Percentiles rank a stretch among this genome's conserved stretches.
phyloP scores from a whole-genome alignment of 2,329 filamentous ascomycete species.

The Colletotrichum incanum region DNA sequence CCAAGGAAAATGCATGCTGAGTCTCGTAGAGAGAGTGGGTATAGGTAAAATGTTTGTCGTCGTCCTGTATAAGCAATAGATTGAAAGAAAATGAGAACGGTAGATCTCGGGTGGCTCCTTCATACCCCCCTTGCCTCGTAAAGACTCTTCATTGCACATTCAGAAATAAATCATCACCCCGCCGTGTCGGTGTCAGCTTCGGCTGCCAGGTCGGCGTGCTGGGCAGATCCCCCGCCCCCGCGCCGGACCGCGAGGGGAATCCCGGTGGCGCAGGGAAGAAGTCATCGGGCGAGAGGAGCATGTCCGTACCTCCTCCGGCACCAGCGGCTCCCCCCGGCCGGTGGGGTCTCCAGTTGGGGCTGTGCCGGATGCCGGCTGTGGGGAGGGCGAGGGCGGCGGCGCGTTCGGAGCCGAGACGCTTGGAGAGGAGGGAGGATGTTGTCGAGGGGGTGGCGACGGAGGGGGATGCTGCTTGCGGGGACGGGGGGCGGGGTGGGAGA shows the following conservation, averaged over 20 bases:
- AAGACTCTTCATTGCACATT: conserved; percentile 62
- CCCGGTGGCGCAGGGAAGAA: conserved; percentile 31
- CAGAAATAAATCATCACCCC: conserved; percentile 76
- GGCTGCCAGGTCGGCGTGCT: conserved; percentile 74
- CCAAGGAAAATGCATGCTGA: background rate
- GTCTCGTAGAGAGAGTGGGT: conserved; percentile 34
- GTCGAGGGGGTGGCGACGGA: conserved; percentile 47
- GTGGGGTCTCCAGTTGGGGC: conserved; percentile 44
- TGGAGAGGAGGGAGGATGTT: conserved; percentile 65
- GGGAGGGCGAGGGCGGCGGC: conserved; percentile 62
- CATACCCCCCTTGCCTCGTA: background rate
- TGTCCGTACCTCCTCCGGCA: conserved; percentile 13
- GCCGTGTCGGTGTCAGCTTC: conserved; percentile 75
- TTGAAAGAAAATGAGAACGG: background rate
- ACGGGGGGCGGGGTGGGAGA: conserved; percentile 36
- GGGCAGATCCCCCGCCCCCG: conserved; percentile 51
- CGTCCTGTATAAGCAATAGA: conserved; percentile 2
- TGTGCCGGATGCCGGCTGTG: conserved; percentile 42
- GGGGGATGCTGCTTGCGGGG: conserved; percentile 30
- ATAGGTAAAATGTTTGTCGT: conserved; percentile 32
- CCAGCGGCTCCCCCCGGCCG: conserved; percentile 19
- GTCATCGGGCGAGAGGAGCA: conserved; percentile 36
- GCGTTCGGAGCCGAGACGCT: conserved; percentile 66
- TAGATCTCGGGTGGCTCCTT: background rate
- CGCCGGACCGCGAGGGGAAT: background rate